Evolutionary conservation across 2,329 filamentous ascomycete genomes (phyloP).

Genomic region (Akanthomyces lecanii): DNA sequence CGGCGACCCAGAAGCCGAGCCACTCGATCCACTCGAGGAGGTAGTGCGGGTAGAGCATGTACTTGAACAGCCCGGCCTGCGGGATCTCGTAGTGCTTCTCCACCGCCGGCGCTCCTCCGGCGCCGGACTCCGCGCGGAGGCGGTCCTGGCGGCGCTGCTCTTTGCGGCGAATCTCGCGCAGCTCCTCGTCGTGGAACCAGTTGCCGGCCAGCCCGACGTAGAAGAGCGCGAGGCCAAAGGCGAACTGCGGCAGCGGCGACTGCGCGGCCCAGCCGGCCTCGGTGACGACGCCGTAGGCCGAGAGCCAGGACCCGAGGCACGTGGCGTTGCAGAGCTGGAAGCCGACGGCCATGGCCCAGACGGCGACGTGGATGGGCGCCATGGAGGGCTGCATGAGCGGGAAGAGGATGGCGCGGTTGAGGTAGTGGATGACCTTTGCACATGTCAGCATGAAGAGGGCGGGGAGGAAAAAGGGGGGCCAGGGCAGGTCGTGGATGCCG

Average conservation of each 20-base stretch:
- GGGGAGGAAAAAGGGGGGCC: conserved; percentile 36
- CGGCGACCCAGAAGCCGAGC: conserved; percentile 79
- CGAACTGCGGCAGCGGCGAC: conserved; percentile 45
- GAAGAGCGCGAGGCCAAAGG: conserved; percentile 69
- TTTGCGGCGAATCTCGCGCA: conserved; percentile 77
- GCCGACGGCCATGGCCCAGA: conserved; percentile 58
- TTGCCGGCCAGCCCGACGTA: conserved; percentile 72
- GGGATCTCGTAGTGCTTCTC: conserved; percentile 87
- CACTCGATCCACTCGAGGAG: conserved; percentile 97
- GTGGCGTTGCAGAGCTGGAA: conserved; percentile 83
- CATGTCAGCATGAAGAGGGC: too few relatives aligned
- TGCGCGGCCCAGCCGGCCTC: conserved; percentile 43
- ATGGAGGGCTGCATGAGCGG: conserved; percentile 86
- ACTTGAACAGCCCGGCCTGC: conserved; percentile 74
- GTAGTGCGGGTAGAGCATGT: conserved; percentile 88
- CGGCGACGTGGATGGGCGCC: conserved; percentile 74
- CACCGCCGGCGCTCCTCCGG: conserved; percentile 36
- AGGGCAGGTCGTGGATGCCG: conserved; percentile 59
- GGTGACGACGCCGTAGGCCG: conserved; percentile 70
- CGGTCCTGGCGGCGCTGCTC: conserved; percentile 57
- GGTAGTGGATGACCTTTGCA: conserved; percentile 71
- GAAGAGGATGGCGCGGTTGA: conserved; percentile 80
- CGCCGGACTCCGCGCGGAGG: conserved; percentile 23
- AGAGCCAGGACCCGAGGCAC: conserved; percentile 75
- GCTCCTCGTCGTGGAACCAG: conserved; percentile 83